Percentiles rank a stretch among this genome's conserved stretches.
phyloP scores from a whole-genome alignment of 441 rosid genomes.

The Theobroma grandiflorum region DNA sequence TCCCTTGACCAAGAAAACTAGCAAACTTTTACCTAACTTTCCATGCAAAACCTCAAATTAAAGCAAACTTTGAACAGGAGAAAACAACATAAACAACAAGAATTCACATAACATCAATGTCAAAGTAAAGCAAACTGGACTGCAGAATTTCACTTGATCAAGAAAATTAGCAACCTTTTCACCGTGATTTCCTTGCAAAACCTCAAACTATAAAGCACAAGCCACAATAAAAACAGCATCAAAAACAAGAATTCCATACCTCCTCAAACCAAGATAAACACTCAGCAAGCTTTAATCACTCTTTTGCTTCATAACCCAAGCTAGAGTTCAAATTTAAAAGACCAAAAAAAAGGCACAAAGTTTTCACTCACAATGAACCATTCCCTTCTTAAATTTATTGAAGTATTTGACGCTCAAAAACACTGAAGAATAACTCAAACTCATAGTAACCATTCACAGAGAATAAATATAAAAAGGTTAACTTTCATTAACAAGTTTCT shows the following conservation, averaged over 20 bases:
- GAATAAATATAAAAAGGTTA: neutral
- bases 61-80: neutral
- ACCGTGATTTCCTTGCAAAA: neutral
- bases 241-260: conserved; percentile 7
- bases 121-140: neutral
- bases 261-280: neutral
- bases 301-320: neutral
- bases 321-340: conserved; percentile 16
- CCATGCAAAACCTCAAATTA: neutral
- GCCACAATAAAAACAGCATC: neutral
- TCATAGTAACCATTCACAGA: neutral
- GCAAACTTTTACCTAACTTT: neutral
- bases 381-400: neutral
- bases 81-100: conserved; percentile 6
- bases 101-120: conserved; percentile 5
- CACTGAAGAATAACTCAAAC: neutral
- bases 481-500: neutral
- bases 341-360: neutral
- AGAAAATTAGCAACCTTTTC: neutral
- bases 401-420: conserved; percentile 10
- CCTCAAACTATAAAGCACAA: neutral
- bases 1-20: neutral
- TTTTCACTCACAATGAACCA: neutral
- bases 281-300: neutral
- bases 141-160: neutral